A percentile compares a stretch with the other conserved stretches of the same genome.
Conservation (phyloP, 2,329 filamentous ascomycete species). For the Cryphonectria japonica region DNA sequence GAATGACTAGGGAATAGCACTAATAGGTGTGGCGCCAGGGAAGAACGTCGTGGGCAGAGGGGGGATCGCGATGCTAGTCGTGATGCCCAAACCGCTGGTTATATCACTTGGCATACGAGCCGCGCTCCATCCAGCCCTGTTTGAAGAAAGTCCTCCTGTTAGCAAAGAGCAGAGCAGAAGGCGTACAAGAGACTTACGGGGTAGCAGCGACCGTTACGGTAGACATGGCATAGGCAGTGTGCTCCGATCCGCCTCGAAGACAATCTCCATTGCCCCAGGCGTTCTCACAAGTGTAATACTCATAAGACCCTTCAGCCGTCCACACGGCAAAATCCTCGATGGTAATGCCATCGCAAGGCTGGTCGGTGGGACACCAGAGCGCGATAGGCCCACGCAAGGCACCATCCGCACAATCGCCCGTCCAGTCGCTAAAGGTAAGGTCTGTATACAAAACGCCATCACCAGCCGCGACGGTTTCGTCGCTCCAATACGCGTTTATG, state of each 20-base stretch:
- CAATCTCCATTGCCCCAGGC: constrained; percentile 7
- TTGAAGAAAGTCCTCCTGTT: neutral
- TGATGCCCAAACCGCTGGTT: constrained; percentile 25
- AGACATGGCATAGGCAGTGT: constrained; percentile 4
- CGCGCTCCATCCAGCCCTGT: constrained; percentile 8
- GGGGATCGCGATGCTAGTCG: constrained; percentile 9
- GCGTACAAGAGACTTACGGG: neutral
- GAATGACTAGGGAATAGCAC: constrained; percentile 18
- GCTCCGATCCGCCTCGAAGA: constrained; percentile 2
- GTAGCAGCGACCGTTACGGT: constrained; percentile 4
- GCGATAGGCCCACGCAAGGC: neutral
- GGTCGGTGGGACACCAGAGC: constrained; percentile 1
- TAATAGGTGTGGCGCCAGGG: constrained; percentile 5
- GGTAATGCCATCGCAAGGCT: neutral
- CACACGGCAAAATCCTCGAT: neutral
- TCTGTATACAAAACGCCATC: constrained; percentile 9
- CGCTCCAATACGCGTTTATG: constrained; percentile 4
- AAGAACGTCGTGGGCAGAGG: constrained; percentile 9
- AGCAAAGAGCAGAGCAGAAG: neutral
- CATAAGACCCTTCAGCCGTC: constrained; percentile 6
- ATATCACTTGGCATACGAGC: constrained; percentile 21
- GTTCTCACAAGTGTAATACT: constrained; percentile 8
- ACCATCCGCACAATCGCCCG: constrained; percentile 6
- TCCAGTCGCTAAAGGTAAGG: constrained; percentile 10
- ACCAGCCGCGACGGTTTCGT: neutral